A percentile compares a stretch with the other conserved stretches of the same genome.
Evolutionary conservation across 257 asterid genomes (phyloP).

Genomic region (Capsicum rhomboideum): DNA sequence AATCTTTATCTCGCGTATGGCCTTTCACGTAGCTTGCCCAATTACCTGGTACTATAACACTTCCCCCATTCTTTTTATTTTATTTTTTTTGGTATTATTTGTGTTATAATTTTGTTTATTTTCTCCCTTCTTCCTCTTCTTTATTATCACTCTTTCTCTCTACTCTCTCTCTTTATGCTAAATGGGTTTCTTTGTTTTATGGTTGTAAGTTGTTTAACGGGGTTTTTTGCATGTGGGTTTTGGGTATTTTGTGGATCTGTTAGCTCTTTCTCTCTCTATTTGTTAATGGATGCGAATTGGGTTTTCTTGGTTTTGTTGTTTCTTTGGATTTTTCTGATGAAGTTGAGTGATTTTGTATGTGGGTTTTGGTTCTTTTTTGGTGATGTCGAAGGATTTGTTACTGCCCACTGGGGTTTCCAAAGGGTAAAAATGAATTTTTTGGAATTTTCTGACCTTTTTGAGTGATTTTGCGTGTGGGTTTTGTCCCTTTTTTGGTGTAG

Average conservation of each 20-base stretch:
- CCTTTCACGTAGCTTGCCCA: conserved; percentile 99
- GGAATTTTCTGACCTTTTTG: conserved; percentile 6
- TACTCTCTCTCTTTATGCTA: background rate
- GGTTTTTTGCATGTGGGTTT: background rate
- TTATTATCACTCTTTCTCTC: background rate
- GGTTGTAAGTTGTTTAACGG: conserved; percentile 4
- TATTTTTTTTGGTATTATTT: background rate
- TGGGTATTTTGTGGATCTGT: background rate
- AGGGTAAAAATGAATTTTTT: background rate
- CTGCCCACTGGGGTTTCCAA: too few species aligned
- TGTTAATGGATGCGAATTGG: background rate
- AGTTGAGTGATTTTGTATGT: too few species aligned
- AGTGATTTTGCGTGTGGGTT: conserved; percentile 4
- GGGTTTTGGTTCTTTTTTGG: too few species aligned
- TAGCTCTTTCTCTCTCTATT: background rate
- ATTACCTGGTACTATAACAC: conserved; percentile 77
- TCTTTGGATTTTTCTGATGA: background rate
- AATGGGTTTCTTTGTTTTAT: conserved; percentile 10
- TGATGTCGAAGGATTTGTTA: too few species aligned
- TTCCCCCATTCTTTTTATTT: background rate
- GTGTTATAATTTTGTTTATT: background rate
- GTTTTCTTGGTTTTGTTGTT: background rate
- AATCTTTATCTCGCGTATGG: conserved; percentile 43
- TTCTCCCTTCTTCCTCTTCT: background rate
- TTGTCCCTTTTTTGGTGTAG: conserved; percentile 40